Percentiles rank a stretch among this genome's conserved stretches.
These are phyloP conservation scores for Mycena leptocephala DNA, from an alignment of 768 basidiomycete species.

Conservation along the genomic window DNA sequence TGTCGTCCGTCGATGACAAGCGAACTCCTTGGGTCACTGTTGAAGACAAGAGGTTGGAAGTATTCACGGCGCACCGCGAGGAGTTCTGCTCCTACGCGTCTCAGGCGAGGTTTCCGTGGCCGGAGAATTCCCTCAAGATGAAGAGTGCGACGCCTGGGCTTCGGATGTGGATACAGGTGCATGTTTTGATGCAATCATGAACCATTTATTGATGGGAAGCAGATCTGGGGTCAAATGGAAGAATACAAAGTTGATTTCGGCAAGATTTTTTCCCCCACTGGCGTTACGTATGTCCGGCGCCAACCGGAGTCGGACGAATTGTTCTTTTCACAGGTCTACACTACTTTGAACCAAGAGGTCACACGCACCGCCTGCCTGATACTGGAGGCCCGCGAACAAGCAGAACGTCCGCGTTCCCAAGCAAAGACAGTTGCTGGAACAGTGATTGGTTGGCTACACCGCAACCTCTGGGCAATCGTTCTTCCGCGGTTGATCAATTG, in stretches of 20 bases:
- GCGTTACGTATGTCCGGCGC: background rate
- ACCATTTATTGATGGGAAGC: background rate
- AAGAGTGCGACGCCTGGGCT: too few species aligned
- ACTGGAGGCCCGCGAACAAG: background rate
- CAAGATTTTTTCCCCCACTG: background rate
- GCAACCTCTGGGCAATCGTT: background rate
- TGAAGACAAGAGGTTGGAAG: background rate
- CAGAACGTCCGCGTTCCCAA: background rate
- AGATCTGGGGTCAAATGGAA: background rate
- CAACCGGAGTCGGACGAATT: background rate
- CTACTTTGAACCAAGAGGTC: too few species aligned
- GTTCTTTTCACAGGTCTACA: background rate
- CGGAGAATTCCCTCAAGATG: background rate
- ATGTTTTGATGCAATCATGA: background rate
- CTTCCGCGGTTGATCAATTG: background rate
- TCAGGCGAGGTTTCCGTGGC: background rate
- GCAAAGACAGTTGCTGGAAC: background rate
- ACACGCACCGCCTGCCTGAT: background rate
- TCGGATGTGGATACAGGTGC: background rate
- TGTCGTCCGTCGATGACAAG: background rate
- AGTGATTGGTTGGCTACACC: background rate
- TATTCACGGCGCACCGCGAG: background rate
- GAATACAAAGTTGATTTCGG: background rate
- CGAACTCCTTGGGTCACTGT: background rate
- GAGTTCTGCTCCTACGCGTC: background rate